Base-by-base conservation (phyloP, 1,284 basidiomycete species). In the Bondarzewia mesenterica region DNA sequence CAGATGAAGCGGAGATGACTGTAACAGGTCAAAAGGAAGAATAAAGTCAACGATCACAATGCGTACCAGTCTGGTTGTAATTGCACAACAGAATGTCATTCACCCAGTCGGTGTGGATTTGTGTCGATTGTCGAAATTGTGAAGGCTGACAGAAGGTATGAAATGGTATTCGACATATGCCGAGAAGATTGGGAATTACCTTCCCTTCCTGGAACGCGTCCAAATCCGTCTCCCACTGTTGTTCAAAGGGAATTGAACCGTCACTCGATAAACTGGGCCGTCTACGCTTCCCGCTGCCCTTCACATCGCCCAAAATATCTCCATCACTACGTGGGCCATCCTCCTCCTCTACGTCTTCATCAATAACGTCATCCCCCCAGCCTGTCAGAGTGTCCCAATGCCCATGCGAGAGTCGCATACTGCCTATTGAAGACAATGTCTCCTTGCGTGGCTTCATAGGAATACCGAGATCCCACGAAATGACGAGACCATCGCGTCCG, bases 1-100 rank as follows among this genome's bases (percentile, higher is more conserved):
- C 95, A 2, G 94, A 96, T 0, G 95, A 98, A 1, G 90, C 95
- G 41, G 95, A 93, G 40, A 97, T 78, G 45, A 97, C 89, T 85
- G 54, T 12, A 37, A 47, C 39, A 32, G 16, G 44, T 56, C 44
- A 57, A 48, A 41, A 41, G 27, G 39, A 3, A 8, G n/a, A 4
- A 39, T 12, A 42, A 27, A 22, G 21, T 26, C 46, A 7, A 39
- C 21, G 47, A 26, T 8, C 36, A 25, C 10, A 46, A 41, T 10
- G 61, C 75, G 48, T 48, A 87, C 88, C 71, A 2, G 92, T 97
- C 63, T 95, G 93, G 58, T 97, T 93, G 54, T 84, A 74, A 61
- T 97, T 95, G 69, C 90, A 94, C 12, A 99, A 75, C 6, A 94
- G 62, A 50, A 99, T 82, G 60, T 98, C 95, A 65, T 97, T 98